Evolutionary conservation across 306 rosid genomes (phyloP), one percentile per base, ranked within the genome.

Genomic region (Urtica urens): DNA sequence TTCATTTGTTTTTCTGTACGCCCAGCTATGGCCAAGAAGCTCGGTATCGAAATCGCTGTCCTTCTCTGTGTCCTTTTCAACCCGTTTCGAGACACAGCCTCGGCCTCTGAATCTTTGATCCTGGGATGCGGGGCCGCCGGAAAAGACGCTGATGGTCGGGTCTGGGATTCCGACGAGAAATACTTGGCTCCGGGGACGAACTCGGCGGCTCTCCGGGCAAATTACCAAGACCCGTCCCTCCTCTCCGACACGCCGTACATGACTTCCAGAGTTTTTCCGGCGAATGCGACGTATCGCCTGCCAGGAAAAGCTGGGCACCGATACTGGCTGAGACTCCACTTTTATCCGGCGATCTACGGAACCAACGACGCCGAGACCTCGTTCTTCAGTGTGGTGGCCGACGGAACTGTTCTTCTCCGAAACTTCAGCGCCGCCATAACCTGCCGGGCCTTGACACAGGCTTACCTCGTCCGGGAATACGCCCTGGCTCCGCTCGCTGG

Each of bases 1-100:
- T 1, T 23, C 23, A 9, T 34, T 21, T 34, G 64, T 64, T 73
- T 73, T 73, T 75, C 79, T 73, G 79, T 73, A 73, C 79, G 79
- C 72, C 79, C 23, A 62, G 69, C 56, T 55, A 73, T 73, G 79
- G 37, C 64, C 38, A 29, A 34, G 22, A 55, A 40, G 40, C 11
- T 13, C 1, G 23, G 11, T 20, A 1, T 55, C 28, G 47, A 57
- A 7, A 59, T 64, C 24, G 28, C 68, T 14, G 37, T 27, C 19
- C 27, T 56, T 51, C 34, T 55, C 3, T 42, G 13, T 10, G 39
- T 45, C 52, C 10, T 59, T 39, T 40, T 37, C 17, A 22, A 45
- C 31, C 15, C 41, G 42, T 40, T 46, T 26, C 22, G 40, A 22
- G 53, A 42, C 19, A 18, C 35, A 1, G 24, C 13, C 12, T 31